Evolutionary conservation across 768 basidiomycete species (phyloP).

Genomic region (Kondoa malvinella): DNA sequence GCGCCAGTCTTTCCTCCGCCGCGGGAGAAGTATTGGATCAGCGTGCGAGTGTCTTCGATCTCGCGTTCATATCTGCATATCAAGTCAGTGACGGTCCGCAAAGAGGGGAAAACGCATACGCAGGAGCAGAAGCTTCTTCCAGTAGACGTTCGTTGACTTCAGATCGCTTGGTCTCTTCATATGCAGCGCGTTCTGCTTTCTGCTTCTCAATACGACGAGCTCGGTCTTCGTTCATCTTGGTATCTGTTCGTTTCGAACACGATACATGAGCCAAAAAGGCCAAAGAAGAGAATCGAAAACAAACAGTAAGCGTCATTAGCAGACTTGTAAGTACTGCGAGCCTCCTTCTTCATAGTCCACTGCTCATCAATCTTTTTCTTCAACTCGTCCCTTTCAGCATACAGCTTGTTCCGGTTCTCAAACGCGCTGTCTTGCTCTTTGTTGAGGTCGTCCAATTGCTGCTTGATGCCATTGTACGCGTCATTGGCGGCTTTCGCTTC

Average conservation of each 20-base stretch:
- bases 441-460: slow-evolving; percentile 70
- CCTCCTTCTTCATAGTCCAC: slow-evolving; percentile 60
- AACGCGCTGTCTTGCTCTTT: slow-evolving; percentile 71
- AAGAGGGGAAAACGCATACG: slow-evolving; percentile 37
- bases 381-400: slow-evolving; percentile 64
- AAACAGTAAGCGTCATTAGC: slow-evolving; percentile 63
- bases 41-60: slow-evolving; percentile 89
- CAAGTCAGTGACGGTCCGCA: not conserved
- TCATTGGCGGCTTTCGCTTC: slow-evolving; percentile 64
- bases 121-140: slow-evolving; percentile 78
- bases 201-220: slow-evolving; percentile 61
- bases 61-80: slow-evolving; percentile 45
- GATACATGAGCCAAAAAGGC: not conserved
- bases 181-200: slow-evolving; percentile 55
- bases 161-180: slow-evolving; percentile 60
- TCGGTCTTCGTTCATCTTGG: slow-evolving; percentile 70
- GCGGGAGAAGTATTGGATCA: slow-evolving; percentile 67
- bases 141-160: slow-evolving; percentile 62
- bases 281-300: not conserved
- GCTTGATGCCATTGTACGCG: slow-evolving; percentile 61
- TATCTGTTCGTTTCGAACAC: slow-evolving; percentile 26
- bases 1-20: slow-evolving; percentile 38
- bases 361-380: slow-evolving; percentile 51
- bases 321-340: slow-evolving; percentile 53
- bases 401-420: slow-evolving; percentile 60